Base-by-base conservation (phyloP, 2,329 filamentous ascomycete genomes). In the Daldinia eschscholtzii region DNA sequence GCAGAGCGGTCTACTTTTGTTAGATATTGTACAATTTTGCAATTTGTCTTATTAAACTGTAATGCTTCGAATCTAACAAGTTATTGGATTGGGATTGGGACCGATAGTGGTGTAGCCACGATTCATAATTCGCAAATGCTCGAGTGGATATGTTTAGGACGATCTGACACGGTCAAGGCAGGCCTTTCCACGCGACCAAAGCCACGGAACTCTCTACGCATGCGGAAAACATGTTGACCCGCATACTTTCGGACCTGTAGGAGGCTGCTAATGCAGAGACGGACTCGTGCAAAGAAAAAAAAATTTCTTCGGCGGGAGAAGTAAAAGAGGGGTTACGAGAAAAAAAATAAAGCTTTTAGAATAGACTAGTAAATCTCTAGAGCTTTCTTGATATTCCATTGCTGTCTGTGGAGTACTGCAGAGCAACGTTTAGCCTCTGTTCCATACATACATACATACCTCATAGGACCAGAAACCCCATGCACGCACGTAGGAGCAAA, bases 201-300 rank as follows among this genome's bases (percentile, higher is more conserved):
- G 57, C 66, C 55, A 69, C 60, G 63, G 66, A 65, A 64, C 46
- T 55, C 46, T 2, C 52, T 64, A 56, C 28, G 35, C 44, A 60
- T 65, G 60, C 58, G 39, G 61, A 55, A 61, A 30, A 57, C 37
- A 52, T 42, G 58, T 55, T 41, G 67, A 69, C 64, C 64, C 64
- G 66, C 64, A 50, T 58, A 33, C 20, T 57, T 64, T 41, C 58
- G 52, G 58, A 55, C 41, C 56, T 44, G 48, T 52, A 30, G 41
- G 46, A 61, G 26, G 56, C 56, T 64, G 39, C 70, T 72, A 72
- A 64, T 67, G 67, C 67, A 70, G 53, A 67, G 46, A 30, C 64
- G 57, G 70, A 68, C 62, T 72, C 64, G 64, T 70, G 67, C 61
- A 53, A 66, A 57, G 35, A 48, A 68, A 64, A 72, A 70, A 70